Evolutionary conservation across 768 basidiomycete species (phyloP).

Genomic region (Podaxis mareebaensis): DNA sequence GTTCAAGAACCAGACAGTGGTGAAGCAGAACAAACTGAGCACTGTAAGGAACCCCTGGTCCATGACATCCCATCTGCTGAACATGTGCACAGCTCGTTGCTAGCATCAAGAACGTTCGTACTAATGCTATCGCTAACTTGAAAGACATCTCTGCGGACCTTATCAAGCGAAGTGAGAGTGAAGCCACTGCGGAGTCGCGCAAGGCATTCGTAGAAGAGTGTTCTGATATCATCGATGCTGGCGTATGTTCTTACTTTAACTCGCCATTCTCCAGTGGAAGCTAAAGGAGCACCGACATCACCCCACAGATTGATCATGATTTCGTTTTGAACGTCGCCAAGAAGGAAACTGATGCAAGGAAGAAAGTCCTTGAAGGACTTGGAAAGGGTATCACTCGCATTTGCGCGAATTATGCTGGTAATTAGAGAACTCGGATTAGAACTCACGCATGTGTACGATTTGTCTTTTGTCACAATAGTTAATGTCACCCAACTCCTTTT

Average conservation of each 20-base stretch:
- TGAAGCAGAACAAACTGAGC: constrained; percentile 75
- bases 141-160: constrained; percentile 59
- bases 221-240: constrained; percentile 33
- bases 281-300: constrained; percentile 10
- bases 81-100: constrained; percentile 53
- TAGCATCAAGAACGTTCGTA: constrained; percentile 63
- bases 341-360: constrained; percentile 67
- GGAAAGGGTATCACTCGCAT: constrained; percentile 69
- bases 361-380: constrained; percentile 69
- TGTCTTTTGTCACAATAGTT: neutral
- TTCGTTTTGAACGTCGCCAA: constrained; percentile 62
- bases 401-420: constrained; percentile 35
- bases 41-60: constrained; percentile 43
- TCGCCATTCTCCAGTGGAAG: neutral
- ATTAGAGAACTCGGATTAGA: constrained; percentile 1
- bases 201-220: constrained; percentile 54
- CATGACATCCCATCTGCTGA: constrained; percentile 9
- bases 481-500: constrained; percentile 9
- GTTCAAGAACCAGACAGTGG: constrained; percentile 69
- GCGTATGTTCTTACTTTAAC: constrained; percentile 27
- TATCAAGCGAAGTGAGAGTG: constrained; percentile 48
- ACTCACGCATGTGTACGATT: neutral
- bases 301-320: constrained; percentile 67
- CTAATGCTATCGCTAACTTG: constrained; percentile 50
- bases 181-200: constrained; percentile 53